Evolutionary conservation across 2,329 filamentous ascomycete genomes (phyloP), one percentile per base, ranked within the genome.

Genomic region (Escovopsis sp.): DNA sequence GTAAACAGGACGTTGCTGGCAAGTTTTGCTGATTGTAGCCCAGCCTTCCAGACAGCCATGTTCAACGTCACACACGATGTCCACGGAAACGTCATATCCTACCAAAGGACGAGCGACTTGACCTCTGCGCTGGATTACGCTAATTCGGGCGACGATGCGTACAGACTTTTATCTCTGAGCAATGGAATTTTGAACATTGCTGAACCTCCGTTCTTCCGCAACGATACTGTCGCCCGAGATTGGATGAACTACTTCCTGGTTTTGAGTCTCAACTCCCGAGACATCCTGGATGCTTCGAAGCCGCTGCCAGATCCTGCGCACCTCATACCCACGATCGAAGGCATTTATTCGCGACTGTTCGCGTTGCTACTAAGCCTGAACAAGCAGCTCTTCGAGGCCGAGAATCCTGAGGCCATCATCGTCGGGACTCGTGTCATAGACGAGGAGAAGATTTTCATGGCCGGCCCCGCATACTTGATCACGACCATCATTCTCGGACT

Each of bases 221-320:
- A 70, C 42, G 62, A 71, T 35, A 63, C 56, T 0, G 51, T 61
- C 1, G 53, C 68, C 0, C 50, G 48, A 0, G 66, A 70, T 34
- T 72, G 64, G 56, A 51, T 68, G 27, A 70, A 66, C 38, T 65
- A 72, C 29, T 58, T 76, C n/a, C 46, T 71, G 0, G 50, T 51
- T 1, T 34, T 56, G 1, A 20, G 40, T 0, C 49, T 38, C 0
- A 61, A 64, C 2, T 51, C 47, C 3, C 55, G 53, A 1, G 38
- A 47, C 0, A 14, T 67, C 0, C 27, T 74, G 0, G 61, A 63
- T 24, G 54, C 60, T 0, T 2, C 1, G 0, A 36, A 29, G 2
- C 27, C 47, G 0, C n/a, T 50, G 0, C 59, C 60, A 0, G 45
- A 57, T 3, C 27, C 52, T 0, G 27, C 47, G 1, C 7, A 38